These are phyloP conservation scores for Blepharisma japonicum DNA, from an alignment of 73 alveolate genomes.

Conservation along the genomic window DNA sequence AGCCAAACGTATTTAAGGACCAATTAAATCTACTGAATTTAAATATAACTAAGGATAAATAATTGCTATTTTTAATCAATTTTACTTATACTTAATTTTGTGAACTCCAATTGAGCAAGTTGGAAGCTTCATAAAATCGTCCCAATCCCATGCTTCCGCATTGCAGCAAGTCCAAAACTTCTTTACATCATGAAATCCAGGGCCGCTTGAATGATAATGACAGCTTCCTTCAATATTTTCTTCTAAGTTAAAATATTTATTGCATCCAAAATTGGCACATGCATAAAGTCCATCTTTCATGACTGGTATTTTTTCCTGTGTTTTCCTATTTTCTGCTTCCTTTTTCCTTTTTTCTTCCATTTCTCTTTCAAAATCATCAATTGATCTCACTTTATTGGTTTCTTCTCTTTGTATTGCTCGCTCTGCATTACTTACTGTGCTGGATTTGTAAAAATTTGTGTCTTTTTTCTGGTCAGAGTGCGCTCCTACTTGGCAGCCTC, in stretches of 20 bases:
- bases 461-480: conserved; percentile 47
- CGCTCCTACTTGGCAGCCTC: conserved; percentile 92
- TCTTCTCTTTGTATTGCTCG: not conserved
- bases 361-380: conserved; percentile 24
- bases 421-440: conserved; percentile 3
- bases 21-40: too few species aligned
- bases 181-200: conserved; percentile 94
- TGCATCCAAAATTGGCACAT: conserved; percentile 31
- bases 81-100: conserved; percentile 18
- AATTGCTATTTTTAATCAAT: not conserved
- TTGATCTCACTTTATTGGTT: not conserved
- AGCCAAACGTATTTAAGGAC: too few species aligned
- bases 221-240: conserved; percentile 82
- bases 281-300: conserved; percentile 5
- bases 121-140: conserved; percentile 96
- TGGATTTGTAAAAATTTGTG: not conserved
- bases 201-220: conserved; percentile 90
- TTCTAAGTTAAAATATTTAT: conserved; percentile 24
- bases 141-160: conserved; percentile 97
- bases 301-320: not conserved
- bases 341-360: conserved; percentile 21
- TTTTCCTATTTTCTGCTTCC: not conserved
- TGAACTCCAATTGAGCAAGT: conserved; percentile 87
- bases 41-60: too few species aligned
- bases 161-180: conserved; percentile 94